A percentile compares a stretch with the other conserved stretches of the same genome.
Evolutionary conservation across 257 asterid genomes (phyloP).

Genomic region (Rehmannia glutinosa): DNA sequence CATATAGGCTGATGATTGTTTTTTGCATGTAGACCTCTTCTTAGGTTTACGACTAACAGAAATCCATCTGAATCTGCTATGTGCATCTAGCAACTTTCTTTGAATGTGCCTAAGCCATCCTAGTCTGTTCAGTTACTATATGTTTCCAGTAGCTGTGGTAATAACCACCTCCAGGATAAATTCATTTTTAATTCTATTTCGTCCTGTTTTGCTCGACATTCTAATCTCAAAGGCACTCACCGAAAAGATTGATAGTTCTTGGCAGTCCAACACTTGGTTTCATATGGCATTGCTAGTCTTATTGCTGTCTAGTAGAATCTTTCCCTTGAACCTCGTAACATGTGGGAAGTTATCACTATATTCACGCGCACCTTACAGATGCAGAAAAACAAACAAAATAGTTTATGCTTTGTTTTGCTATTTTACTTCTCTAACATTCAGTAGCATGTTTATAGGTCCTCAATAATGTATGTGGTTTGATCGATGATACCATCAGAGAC

Average conservation of each 20-base stretch:
- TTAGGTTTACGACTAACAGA: neutral
- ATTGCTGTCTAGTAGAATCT: too few relatives aligned
- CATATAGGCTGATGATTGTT: neutral
- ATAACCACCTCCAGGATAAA: too few relatives aligned
- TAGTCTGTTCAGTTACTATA: too few relatives aligned
- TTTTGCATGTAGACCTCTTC: neutral
- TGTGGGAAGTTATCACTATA: neutral
- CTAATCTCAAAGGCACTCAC: neutral
- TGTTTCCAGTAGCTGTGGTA: too few relatives aligned
- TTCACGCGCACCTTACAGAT: neutral
- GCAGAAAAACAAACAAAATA: neutral
- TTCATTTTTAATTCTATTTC: too few relatives aligned
- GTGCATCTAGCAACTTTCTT: too few relatives aligned
- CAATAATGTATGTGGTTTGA: conserved; percentile 61
- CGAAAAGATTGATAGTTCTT: neutral
- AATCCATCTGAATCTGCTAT: neutral
- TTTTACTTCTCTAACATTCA: conserved; percentile 11
- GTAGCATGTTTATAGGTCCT: conserved; percentile 60
- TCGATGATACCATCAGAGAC: conserved; percentile 81
- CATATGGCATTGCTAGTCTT: neutral
- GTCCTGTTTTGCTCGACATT: too few relatives aligned
- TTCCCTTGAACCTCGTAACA: neutral
- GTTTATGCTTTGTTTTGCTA: neutral
- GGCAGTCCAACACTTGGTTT: neutral
- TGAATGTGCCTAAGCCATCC: too few relatives aligned